Base-by-base conservation (phyloP, 2,329 filamentous ascomycete genomes). In the Penicillium sp. region DNA sequence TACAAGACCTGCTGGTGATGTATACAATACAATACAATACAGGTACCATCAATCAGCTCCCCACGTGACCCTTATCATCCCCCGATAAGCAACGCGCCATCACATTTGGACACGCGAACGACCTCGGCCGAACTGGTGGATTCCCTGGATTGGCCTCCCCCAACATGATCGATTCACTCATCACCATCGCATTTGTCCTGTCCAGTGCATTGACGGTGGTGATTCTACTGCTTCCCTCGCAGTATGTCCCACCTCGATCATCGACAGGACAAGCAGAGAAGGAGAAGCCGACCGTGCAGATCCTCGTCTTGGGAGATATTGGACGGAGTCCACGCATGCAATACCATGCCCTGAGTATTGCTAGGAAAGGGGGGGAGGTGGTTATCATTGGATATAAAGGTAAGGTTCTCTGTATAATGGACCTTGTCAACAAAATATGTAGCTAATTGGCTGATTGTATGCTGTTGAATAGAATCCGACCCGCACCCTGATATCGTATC, bases 281-380 rank as follows among this genome's bases (percentile, higher is more conserved):
- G 6, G 60, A 68, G 17, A 73, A 83, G 61, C 78, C 81, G 38
- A 85, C 83, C 0, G 85, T 94, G 47, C 92, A 97, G 77, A 87
- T 99, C 56, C 84, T 99, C 17, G 95, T 99, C 19, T 85, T 99
- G 30, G 95, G 95, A 49, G 95, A 99, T 74, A 93, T 99, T 75
- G 95, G 95, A 42, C 88, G 93, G 50, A 98, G 94, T 75, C 95
- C 95, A 54, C 92, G 95, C 60, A 99, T 99, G 94, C 93, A 98
- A 75, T 98, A 99, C 72, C 95, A 99, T 84, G 94, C 94, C 22
- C 82, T 97, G 69, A 98, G 94, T 75, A 88, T 98, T 72, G 92
- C 92, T 44, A 91, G 89, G 71, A 88, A 93, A 73, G 92, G 92
- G 26, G 90, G 88, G 7, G 84, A 85, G 37, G 94, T 97, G 22